Evolutionary conservation across 805 yeast species (phyloP).

Genomic region (Schwanniomyces sp.): DNA sequence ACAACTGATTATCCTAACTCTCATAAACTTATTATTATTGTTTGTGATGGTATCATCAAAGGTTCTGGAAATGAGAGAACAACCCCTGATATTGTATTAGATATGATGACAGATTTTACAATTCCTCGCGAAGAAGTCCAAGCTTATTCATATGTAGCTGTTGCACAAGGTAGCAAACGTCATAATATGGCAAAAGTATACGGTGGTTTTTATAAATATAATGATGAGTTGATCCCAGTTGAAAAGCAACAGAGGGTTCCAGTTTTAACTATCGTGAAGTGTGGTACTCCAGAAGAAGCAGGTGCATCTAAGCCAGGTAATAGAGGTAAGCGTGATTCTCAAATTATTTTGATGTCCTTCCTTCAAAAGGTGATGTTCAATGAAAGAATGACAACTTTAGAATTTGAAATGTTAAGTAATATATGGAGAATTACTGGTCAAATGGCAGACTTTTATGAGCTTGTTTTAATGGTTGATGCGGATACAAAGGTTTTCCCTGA

Average conservation of each 20-base stretch:
- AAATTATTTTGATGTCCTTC: constrained; percentile 86
- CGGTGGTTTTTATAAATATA: constrained; percentile 89
- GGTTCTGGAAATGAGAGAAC: constrained; percentile 88
- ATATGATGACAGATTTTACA: constrained; percentile 75
- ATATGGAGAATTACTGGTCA: constrained; percentile 85
- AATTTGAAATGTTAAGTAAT: constrained; percentile 69
- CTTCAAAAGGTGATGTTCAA: constrained; percentile 84
- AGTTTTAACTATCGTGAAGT: constrained; percentile 72
- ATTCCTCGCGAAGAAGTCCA: constrained; percentile 72
- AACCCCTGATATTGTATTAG: constrained; percentile 87
- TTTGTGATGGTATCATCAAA: constrained; percentile 93
- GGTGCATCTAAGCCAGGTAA: constrained; percentile 75
- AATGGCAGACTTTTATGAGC: constrained; percentile 79
- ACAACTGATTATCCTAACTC: constrained; percentile 95
- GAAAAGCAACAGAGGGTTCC: constrained; percentile 89
- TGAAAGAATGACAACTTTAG: constrained; percentile 92
- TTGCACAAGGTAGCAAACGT: constrained; percentile 89
- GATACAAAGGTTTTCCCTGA: constrained; percentile 89
- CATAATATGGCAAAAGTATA: constrained; percentile 98
- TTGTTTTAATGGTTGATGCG: constrained; percentile 90
- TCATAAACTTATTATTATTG: constrained; percentile 79
- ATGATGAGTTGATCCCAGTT: constrained; percentile 68
- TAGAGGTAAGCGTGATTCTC: constrained; percentile 96
- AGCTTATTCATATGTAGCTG: constrained; percentile 90
- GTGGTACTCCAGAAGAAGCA: constrained; percentile 83